Evolutionary conservation across 495 filamentous ascomycete genomes (phyloP).

Genomic region (Penicillium cinerascens): DNA sequence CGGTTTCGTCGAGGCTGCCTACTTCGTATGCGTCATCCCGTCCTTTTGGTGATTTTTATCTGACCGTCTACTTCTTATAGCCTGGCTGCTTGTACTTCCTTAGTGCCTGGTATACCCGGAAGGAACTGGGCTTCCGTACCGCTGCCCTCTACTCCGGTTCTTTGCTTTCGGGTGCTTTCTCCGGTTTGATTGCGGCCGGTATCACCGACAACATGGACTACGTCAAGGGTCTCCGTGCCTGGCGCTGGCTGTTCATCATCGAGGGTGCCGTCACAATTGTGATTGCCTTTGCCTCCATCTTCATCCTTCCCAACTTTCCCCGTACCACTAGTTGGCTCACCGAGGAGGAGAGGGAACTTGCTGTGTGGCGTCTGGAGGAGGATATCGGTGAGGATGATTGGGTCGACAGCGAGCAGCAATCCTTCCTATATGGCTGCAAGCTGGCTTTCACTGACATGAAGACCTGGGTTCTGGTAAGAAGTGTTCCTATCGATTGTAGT

Average conservation of each 20-base stretch:
- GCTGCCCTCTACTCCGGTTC: constrained; percentile 50
- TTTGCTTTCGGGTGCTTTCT: constrained; percentile 60
- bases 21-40: constrained; percentile 29
- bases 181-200: constrained; percentile 56
- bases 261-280: constrained; percentile 61
- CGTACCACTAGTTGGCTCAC: constrained; percentile 70
- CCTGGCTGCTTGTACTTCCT: constrained; percentile 49
- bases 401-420: constrained; percentile 59
- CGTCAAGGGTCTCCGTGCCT: constrained; percentile 46
- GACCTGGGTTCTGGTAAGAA: constrained; percentile 54
- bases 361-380: constrained; percentile 67
- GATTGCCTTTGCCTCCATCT: constrained; percentile 50
- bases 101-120: constrained; percentile 50
- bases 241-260: constrained; percentile 57
- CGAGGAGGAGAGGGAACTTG: constrained; percentile 64
- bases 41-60: background rate
- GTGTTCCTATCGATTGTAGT: background rate
- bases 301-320: constrained; percentile 76
- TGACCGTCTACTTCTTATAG: constrained; percentile 10
- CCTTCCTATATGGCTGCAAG: constrained; percentile 63
- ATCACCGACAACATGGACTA: constrained; percentile 44
- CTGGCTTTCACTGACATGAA: constrained; percentile 70
- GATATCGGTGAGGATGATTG: constrained; percentile 80
- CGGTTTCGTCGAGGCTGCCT: constrained; percentile 58
- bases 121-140: constrained; percentile 47